A percentile compares a stretch with the other conserved stretches of the same genome.
Evolutionary conservation across 2,329 filamentous ascomycete genomes (phyloP).

Genomic region (Aspergillus puulaauensis): DNA sequence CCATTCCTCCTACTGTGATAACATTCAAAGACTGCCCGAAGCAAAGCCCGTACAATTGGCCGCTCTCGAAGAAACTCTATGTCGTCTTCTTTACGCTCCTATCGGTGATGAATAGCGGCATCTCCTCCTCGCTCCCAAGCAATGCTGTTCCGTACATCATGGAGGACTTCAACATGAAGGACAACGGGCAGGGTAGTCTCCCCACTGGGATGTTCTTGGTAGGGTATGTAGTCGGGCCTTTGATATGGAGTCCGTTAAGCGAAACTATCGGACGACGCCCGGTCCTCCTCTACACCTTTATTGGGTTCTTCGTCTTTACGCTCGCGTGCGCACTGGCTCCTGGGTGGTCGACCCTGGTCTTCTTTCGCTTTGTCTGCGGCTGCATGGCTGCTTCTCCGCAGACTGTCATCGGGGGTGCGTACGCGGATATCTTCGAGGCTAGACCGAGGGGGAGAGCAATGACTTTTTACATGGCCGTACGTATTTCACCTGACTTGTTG

Average conservation of each 20-base stretch:
- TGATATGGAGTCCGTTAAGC: constrained; percentile 44
- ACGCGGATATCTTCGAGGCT: constrained; percentile 45
- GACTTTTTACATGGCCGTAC: constrained; percentile 43
- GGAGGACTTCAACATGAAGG: constrained; percentile 29
- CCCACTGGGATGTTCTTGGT: constrained; percentile 40
- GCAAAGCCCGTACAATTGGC: constrained; percentile 28
- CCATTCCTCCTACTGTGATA: constrained; percentile 14
- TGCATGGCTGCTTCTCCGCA: constrained; percentile 42
- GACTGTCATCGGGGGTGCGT: constrained; percentile 46
- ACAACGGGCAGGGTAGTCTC: constrained; percentile 29
- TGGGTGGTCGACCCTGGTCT: constrained; percentile 39
- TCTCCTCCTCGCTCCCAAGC: constrained; percentile 39
- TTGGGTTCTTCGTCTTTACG: constrained; percentile 40
- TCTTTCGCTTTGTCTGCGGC: constrained; percentile 46
- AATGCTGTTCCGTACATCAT: constrained; percentile 39
- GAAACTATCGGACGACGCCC: constrained; percentile 41
- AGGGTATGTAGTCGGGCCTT: constrained; percentile 41
- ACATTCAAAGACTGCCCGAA: constrained; percentile 26
- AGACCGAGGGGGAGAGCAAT: constrained; percentile 39
- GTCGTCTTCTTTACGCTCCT: constrained; percentile 26
- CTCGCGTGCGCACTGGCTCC: constrained; percentile 45
- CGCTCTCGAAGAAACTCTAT: constrained; percentile 28
- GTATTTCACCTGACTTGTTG: neutral
- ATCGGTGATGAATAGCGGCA: constrained; percentile 38
- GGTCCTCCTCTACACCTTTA: constrained; percentile 52